Evolutionary conservation across 805 yeast genomes (phyloP).

Genomic region (Wickerhamomyces chaumierensis): DNA sequence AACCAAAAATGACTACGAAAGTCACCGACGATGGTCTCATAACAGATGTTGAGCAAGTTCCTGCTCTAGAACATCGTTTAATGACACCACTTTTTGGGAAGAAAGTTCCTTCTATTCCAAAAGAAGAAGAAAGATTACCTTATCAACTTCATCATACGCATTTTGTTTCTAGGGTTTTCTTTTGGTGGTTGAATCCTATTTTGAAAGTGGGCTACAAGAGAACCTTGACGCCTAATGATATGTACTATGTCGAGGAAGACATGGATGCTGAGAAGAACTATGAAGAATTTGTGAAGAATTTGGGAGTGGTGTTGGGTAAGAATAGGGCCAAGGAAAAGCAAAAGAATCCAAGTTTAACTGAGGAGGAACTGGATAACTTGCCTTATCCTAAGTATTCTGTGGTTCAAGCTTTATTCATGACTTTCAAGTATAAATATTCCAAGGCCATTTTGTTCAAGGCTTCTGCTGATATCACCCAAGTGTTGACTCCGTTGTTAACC

Average conservation of each 20-base stretch:
- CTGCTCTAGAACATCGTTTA: constrained; percentile 22
- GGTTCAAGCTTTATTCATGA: constrained; percentile 33
- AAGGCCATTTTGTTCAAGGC: constrained; percentile 30
- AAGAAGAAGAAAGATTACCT: constrained; percentile 33
- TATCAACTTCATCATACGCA: constrained; percentile 34
- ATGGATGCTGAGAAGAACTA: constrained; percentile 32
- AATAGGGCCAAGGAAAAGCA: constrained; percentile 21
- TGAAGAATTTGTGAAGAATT: constrained; percentile 22
- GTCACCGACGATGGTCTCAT: not conserved
- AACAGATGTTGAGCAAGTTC: not conserved
- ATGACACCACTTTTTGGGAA: constrained; percentile 24
- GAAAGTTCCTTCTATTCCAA: constrained; percentile 41
- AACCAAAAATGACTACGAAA: not conserved
- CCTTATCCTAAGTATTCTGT: constrained; percentile 30
- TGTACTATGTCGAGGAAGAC: constrained; percentile 34
- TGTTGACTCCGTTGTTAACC: constrained; percentile 44
- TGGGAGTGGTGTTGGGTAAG: constrained; percentile 22
- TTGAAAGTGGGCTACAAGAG: constrained; percentile 61
- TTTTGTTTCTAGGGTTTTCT: constrained; percentile 31
- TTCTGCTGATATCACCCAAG: constrained; percentile 33
- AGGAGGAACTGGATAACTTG: constrained; percentile 27
- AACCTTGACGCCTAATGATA: constrained; percentile 54
- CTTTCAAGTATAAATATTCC: constrained; percentile 36
- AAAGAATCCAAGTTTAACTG: constrained; percentile 24
- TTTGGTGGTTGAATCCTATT: constrained; percentile 62